Conservation (phyloP, 192 early-diverging fungal species). For the Phycomyces nitens region DNA sequence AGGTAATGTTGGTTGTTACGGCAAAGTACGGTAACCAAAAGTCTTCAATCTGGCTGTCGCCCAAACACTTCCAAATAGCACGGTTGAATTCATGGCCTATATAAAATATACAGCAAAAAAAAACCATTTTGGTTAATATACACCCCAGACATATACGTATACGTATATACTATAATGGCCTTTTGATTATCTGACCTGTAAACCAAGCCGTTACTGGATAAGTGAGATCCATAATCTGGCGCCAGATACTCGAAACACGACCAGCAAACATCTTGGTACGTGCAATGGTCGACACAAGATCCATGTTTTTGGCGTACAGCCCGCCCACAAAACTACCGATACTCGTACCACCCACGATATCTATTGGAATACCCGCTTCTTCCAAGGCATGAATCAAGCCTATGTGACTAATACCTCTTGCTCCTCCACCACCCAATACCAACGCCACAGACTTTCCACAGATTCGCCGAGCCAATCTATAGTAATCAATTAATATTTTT, state of each 20-base stretch:
- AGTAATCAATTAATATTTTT: neutral
- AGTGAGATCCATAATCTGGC: slow-evolving; percentile 88
- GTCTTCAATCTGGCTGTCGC: slow-evolving; percentile 93
- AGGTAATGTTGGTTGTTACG: slow-evolving; percentile 94
- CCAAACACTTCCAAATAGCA: slow-evolving; percentile 92
- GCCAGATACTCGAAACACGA: slow-evolving; percentile 79
- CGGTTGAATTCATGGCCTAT: slow-evolving; percentile 93
- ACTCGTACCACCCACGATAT: slow-evolving; percentile 96
- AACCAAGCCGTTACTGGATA: slow-evolving; percentile 92
- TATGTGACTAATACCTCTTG: slow-evolving; percentile 89
- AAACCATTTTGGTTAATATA: neutral
- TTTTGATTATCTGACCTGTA: slow-evolving; percentile 64
- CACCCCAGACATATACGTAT: neutral
- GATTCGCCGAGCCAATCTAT: slow-evolving; percentile 82
- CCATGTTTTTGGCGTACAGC: slow-evolving; percentile 84
- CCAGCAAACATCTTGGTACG: slow-evolving; percentile 80
- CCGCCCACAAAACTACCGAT: slow-evolving; percentile 97
- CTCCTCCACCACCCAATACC: slow-evolving; percentile 95
- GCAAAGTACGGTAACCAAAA: slow-evolving; percentile 96
- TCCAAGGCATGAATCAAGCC: slow-evolving; percentile 92
- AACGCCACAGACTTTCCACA: slow-evolving; percentile 89
- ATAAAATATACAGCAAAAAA: neutral
- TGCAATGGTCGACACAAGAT: slow-evolving; percentile 85
- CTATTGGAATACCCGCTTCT: slow-evolving; percentile 95
- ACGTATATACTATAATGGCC: slow-evolving; percentile 3